phyloP scores from a whole-genome alignment of 192 early-diverging fungal genomes.

The Neocallimastix lanati region DNA sequence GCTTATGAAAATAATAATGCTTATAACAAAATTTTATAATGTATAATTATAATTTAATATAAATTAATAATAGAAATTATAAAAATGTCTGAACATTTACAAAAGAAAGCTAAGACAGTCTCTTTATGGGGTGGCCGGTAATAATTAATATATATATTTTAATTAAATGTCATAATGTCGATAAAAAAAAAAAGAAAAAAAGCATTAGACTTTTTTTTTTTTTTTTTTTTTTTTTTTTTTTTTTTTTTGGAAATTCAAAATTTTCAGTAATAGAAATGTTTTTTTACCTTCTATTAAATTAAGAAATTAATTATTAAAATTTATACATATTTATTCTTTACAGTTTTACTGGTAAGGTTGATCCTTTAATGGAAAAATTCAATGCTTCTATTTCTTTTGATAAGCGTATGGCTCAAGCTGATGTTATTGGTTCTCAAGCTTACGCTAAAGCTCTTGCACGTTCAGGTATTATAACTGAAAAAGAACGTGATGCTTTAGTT shows the following conservation, averaged over 20 bases:
- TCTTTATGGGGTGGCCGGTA: background rate
- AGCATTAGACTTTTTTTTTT: too few relatives aligned
- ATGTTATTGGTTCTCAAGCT: constrained; percentile 70
- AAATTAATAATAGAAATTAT: background rate
- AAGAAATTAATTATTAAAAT: too few relatives aligned
- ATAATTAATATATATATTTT: background rate
- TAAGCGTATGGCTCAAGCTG: constrained; percentile 75
- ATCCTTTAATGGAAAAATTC: constrained; percentile 93
- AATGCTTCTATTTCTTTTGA: constrained; percentile 93
- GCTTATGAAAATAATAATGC: too few relatives aligned
- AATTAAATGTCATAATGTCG: too few relatives aligned
- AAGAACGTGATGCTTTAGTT: constrained; percentile 54
- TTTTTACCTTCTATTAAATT: too few relatives aligned
- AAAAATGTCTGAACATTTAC: background rate
- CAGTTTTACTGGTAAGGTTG: constrained; percentile 20
- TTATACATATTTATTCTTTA: too few relatives aligned
- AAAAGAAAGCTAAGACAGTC: background rate
- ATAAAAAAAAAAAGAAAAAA: too few relatives aligned
- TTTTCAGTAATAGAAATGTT: too few relatives aligned
- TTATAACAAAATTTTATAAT: too few relatives aligned
- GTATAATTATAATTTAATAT: too few relatives aligned
- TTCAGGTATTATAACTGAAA: constrained; percentile 53
- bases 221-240: background rate
- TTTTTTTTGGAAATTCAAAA: too few relatives aligned
- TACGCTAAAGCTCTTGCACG: constrained; percentile 65